Evolutionary conservation across 345 rosid genomes (phyloP), one percentile per base, ranked within the genome.

Genomic region (Heritiera littoralis): DNA sequence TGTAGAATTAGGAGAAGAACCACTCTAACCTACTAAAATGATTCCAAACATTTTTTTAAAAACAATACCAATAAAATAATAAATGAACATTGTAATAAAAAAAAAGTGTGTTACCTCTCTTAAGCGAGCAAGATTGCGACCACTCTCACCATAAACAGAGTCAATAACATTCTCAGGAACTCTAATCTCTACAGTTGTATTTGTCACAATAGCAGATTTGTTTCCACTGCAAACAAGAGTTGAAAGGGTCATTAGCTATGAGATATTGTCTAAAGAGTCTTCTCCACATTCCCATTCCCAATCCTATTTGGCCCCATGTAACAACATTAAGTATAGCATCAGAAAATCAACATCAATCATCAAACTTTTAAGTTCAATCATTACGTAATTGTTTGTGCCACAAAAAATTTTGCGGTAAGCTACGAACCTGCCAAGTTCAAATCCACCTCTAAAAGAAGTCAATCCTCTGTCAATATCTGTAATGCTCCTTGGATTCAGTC

Each of bases 61-160:
- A 68, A 79, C 41, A 75, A 48, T 18, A 43, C 41, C 17, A 76
- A 41, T 15, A 66, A 40, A 40, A n/a, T 28, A 84, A 78, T 30
- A 68, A 20, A 49, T 18, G 0, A 72, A 60, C 67, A 46, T 32
- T 46, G 35, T 45, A 38, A 10, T 70, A 35, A 67, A 56, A 77
- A 74, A 35, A 67, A 56, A 77, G 40, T 30, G 65, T 3, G 38
- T 81, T 83, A 91, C 95, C 95, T 91, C 91, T 90, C 89, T 87
- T 84, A 95, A 86, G 63, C 89, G 92, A 79, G 88, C 79, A 79
- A 93, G 90, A 89, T 91, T 93, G 86, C 87, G 80, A 78, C 95
- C 97, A 61, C 90, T 86, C 84, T 91, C 97, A 80, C 98, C 98
- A 86, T 87, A 92, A 60, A 95, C 98, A 83, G 90, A 88, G 68